A percentile compares a stretch with the other conserved stretches of the same genome.
These are phyloP conservation scores for Pythium volutum DNA, from an alignment of 352 stramenopile genomes.

Conservation along the genomic window DNA sequence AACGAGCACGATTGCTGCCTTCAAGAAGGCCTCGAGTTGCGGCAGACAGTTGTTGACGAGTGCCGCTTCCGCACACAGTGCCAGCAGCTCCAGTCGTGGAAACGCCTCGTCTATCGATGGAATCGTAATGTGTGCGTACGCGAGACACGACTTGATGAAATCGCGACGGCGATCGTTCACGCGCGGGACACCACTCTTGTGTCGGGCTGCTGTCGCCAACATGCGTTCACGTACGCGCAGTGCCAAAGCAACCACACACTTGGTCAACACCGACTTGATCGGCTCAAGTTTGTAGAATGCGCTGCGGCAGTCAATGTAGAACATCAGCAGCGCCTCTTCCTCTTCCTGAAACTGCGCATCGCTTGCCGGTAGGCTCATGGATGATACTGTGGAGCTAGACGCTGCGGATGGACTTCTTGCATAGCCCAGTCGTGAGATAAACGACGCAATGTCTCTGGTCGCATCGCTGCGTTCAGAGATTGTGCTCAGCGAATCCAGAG, in stretches of 20 bases:
- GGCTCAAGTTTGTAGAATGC: conserved; percentile 86
- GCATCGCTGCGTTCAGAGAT: conserved; percentile 50
- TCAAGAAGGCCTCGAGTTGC: conserved; percentile 86
- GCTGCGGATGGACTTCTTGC: conserved; percentile 3
- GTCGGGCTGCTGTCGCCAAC: conserved; percentile 14
- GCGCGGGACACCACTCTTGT: conserved; percentile 1
- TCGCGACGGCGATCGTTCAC: conserved; percentile 37
- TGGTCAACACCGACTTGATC: conserved; percentile 61
- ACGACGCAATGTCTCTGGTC: conserved; percentile 69
- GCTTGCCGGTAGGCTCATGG: background rate
- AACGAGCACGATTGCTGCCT: conserved; percentile 72
- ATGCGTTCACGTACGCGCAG: conserved; percentile 52
- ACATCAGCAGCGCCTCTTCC: conserved; percentile 76
- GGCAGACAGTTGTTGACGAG: conserved; percentile 71
- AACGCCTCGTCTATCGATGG: conserved; percentile 60
- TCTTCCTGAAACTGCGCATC: conserved; percentile 46
- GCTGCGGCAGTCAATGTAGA: conserved; percentile 86
- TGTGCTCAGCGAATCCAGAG: conserved; percentile 77
- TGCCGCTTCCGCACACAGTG: conserved; percentile 61
- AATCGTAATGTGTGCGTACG: conserved; percentile 89
- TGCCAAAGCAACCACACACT: conserved; percentile 54
- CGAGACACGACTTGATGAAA: conserved; percentile 89
- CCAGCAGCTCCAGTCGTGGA: conserved; percentile 63
- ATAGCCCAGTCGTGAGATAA: conserved; percentile 68
- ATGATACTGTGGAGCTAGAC: background rate